A percentile compares a stretch with the other conserved stretches of the same genome.
Evolutionary conservation across 768 basidiomycete species (phyloP).

Genomic region (Phallus indusiatus): DNA sequence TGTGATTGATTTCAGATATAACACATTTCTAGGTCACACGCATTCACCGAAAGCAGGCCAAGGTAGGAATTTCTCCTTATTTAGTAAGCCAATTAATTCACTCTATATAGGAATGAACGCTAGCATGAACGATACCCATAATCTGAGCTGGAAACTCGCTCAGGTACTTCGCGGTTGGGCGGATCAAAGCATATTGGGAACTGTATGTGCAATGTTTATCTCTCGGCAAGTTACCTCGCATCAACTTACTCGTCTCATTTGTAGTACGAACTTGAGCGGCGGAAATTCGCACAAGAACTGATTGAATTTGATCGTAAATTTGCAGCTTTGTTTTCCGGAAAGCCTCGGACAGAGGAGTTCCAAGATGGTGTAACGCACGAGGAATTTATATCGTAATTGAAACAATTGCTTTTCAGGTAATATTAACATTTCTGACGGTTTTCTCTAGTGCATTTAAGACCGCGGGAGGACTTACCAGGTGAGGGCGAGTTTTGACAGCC

Average conservation of each 20-base stretch:
- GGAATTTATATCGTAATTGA: constrained; percentile 37
- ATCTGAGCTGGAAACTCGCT: constrained; percentile 59
- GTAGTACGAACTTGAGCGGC: constrained; percentile 62
- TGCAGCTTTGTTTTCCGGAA: constrained; percentile 57
- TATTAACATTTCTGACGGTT: background rate
- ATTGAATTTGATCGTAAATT: constrained; percentile 64
- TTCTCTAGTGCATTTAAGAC: constrained; percentile 36
- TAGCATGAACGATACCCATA: constrained; percentile 67
- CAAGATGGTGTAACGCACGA: constrained; percentile 37
- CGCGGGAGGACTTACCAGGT: constrained; percentile 40
- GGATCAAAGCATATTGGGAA: constrained; percentile 36
- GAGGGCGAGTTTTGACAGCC: background rate
- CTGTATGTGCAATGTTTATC: constrained; percentile 23
- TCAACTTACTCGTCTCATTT: background rate
- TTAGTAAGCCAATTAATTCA: background rate
- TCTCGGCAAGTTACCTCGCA: background rate
- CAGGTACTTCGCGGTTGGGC: constrained; percentile 50
- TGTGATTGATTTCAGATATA: constrained; percentile 41
- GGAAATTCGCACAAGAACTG: constrained; percentile 60
- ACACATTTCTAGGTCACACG: constrained; percentile 13
- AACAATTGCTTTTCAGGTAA: constrained; percentile 7
- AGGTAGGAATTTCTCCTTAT: constrained; percentile 20
- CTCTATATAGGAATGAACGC: constrained; percentile 47
- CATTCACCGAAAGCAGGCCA: constrained; percentile 36
- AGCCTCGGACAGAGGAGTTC: constrained; percentile 40